A percentile compares a stretch with the other conserved stretches of the same genome.
phyloP scores from a whole-genome alignment of 345 rosid genomes.

The Kernera saxatilis region DNA sequence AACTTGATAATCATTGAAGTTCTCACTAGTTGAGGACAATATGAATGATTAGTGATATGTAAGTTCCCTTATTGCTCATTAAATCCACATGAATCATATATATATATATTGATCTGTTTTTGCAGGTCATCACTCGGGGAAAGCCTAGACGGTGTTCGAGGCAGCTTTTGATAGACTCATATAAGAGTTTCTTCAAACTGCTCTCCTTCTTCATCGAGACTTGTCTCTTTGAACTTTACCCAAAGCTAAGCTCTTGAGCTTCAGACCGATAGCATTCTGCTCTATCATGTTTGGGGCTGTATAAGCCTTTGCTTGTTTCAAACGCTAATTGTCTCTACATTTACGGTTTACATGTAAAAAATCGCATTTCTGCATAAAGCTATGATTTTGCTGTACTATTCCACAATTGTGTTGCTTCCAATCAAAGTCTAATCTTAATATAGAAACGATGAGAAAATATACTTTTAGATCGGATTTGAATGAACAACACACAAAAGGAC shows the following conservation, averaged over 20 bases:
- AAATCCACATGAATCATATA: neutral
- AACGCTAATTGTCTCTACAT: neutral
- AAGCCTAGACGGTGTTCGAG: slow-evolving; percentile 31
- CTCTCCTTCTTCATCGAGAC: neutral
- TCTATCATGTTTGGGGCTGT: neutral
- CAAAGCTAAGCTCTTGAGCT: neutral
- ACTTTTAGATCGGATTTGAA: neutral
- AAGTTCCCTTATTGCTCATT: neutral
- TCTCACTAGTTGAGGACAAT: neutral
- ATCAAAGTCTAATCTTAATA: neutral
- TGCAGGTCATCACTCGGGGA: slow-evolving; percentile 32
- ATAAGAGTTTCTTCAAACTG: neutral
- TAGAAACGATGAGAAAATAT: neutral
- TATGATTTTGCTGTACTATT: neutral
- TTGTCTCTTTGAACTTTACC: neutral
- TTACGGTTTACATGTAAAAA: neutral
- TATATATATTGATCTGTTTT: neutral
- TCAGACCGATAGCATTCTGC: neutral
- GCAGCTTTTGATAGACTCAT: slow-evolving; percentile 17
- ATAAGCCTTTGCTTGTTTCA: neutral
- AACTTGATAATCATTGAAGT: neutral
- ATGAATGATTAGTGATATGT: neutral
- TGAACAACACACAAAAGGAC: neutral
- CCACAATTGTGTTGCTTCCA: neutral
- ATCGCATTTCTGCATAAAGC: neutral